Base-by-base conservation (phyloP, 2,329 filamentous ascomycete genomes). In the Diaporthe helianthi region DNA sequence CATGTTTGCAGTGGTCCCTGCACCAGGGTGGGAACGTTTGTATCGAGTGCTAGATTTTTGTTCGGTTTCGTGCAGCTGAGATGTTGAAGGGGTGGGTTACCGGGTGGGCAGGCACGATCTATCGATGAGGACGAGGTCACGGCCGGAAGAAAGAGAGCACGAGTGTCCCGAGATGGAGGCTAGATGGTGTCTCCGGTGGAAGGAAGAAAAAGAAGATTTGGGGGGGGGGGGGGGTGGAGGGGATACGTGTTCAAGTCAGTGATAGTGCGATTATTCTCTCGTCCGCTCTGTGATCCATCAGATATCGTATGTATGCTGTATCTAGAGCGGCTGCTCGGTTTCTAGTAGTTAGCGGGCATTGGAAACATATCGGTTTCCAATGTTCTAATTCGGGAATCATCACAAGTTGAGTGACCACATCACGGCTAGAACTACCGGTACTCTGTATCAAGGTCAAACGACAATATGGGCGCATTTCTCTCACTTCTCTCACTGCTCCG, bases 1-100 rank as follows among this genome's bases (percentile, higher is more conserved):
- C 81, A 82, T 83, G 67, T 71, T 74, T 65, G 70, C 38, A 61
- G 60, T 67, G 33, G 26, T 58, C 38, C 52, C 52, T 58, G 65
- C 41, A 58, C 41, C 46, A 33, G 46, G 24, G 49, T 67, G 41
- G 52, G 46, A 58, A 58, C 52, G 52, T 29, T 46, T 36, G 33
- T 67, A 58, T 67, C 65, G 65, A 49, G 38, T 38, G 26, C 46
- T 67, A 38, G 46, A 31, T 17, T 10, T 10, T 24, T 58, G 54
- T 29, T 44, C 36, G 29, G 46, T 9, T 31, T 54, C 65, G 38
- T 55, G 52, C 46, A 38, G 65, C 36, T 47, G 51, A 36, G 24
- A 44, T 24, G 38, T 36, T 26, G 13, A 24, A 58, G 51, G n/a
- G 64, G 64, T 66, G 38, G 53, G 52, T 58, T 67, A 52, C 65